phyloP scores from a whole-genome alignment of 2,329 filamentous ascomycete genomes.

The Pseudopithomyces chartarum region DNA sequence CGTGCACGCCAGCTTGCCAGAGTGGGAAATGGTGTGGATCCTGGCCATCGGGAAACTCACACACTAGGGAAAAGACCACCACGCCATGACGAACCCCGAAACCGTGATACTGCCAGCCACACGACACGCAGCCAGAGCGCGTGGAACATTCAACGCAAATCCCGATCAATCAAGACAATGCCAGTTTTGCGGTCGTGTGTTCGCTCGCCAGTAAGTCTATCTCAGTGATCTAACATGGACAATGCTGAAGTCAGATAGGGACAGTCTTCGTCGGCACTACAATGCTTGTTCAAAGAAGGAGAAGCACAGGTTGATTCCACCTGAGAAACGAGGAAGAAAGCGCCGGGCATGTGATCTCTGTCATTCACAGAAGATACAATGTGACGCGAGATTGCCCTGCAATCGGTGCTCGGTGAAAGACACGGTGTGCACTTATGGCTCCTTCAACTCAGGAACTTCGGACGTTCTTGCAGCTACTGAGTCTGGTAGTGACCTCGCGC shows the following conservation, averaged over 20 bases:
- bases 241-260: neutral
- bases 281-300: conserved; percentile 7
- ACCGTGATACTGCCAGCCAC: too few relatives aligned
- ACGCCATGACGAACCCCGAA: neutral
- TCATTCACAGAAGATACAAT: neutral
- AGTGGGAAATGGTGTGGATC: neutral
- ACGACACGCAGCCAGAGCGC: neutral
- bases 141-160: neutral
- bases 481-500: neutral
- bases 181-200: conserved; percentile 7
- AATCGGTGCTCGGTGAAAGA: neutral
- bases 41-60: conserved; percentile 9
- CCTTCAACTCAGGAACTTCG: neutral
- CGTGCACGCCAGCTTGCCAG: neutral
- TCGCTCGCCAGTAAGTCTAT: conserved; percentile 7
- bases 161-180: conserved; percentile 1
- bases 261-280: conserved; percentile 12
- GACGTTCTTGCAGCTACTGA: neutral
- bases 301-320: neutral
- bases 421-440: neutral
- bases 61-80: conserved; percentile 16
- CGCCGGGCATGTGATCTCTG: conserved; percentile 11
- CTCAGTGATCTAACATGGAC: neutral
- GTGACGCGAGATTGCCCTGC: conserved; percentile 2
- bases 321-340: conserved; percentile 7